These are phyloP conservation scores for Colletotrichum echinochloae DNA, from an alignment of 2,329 filamentous ascomycete genomes.

Conservation along the genomic window DNA sequence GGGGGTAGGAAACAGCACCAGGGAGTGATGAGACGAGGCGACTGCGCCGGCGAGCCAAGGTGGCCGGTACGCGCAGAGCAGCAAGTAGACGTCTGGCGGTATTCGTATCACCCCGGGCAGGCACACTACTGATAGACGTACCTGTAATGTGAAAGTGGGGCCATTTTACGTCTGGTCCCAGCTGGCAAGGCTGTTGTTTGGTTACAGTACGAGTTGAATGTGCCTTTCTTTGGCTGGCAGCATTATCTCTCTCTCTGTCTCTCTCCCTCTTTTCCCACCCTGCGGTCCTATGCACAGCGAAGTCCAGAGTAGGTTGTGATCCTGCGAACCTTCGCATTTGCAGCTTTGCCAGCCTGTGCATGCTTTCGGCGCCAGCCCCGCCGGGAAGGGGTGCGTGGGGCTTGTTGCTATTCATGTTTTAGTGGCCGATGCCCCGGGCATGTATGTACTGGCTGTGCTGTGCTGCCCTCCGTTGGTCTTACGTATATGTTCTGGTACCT, in stretches of 20 bases:
- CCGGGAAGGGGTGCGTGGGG: conserved; percentile 32
- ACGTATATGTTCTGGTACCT: neutral
- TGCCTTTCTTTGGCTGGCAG: no score
- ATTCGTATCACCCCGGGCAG: neutral
- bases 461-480: neutral
- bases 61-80: conserved; percentile 2
- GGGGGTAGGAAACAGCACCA: conserved; percentile 14
- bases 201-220: conserved; percentile 22
- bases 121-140: neutral
- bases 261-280: no score
- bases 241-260: no score
- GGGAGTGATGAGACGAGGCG: conserved; percentile 33
- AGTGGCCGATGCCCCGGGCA: conserved; percentile 11
- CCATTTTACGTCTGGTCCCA: neutral
- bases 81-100: neutral
- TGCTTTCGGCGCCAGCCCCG: conserved; percentile 26
- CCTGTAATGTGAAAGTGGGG: neutral
- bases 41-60: conserved; percentile 14
- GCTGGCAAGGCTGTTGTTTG: conserved; percentile 2
- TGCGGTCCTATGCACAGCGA: no score
- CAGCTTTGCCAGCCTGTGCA: conserved; percentile 4
- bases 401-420: conserved; percentile 40
- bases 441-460: neutral
- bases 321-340: neutral
- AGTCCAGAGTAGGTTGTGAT: no score